Evolutionary conservation across 164 flowering plant genomes (phyloP).

Genomic region (grape (Vitis vinifera)): ASM3070453v1 NC_081811.1:10826501-10827000

Average conservation of each 20-base stretch:
- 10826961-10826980: conserved; percentile 56
- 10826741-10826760: conserved; percentile 73
- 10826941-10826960: conserved; percentile 71
- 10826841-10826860: conserved; percentile 42
- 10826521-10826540: conserved; percentile 68
- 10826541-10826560: conserved; percentile 96
- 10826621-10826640: background rate
- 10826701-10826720: background rate
- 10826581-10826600: conserved; percentile 64
- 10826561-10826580: conserved; percentile 90
- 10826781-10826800: conserved; percentile 62
- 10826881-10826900: conserved; percentile 57
- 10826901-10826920: conserved; percentile 39
- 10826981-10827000: conserved; percentile 29
- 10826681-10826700: too few species aligned
- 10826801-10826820: conserved; percentile 53
- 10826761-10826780: conserved; percentile 64
- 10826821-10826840: conserved; percentile 67
- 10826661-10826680: background rate
- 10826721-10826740: background rate
- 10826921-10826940: conserved; percentile 38
- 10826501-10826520: conserved; percentile 61
- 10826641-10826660: too few species aligned
- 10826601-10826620: conserved; percentile 57
- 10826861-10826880: conserved; percentile 63